Evolutionary conservation across 495 filamentous ascomycete genomes (phyloP), one percentile per base, ranked within the genome.

Genomic region (Penicillium macrosclerotiorum): DNA sequence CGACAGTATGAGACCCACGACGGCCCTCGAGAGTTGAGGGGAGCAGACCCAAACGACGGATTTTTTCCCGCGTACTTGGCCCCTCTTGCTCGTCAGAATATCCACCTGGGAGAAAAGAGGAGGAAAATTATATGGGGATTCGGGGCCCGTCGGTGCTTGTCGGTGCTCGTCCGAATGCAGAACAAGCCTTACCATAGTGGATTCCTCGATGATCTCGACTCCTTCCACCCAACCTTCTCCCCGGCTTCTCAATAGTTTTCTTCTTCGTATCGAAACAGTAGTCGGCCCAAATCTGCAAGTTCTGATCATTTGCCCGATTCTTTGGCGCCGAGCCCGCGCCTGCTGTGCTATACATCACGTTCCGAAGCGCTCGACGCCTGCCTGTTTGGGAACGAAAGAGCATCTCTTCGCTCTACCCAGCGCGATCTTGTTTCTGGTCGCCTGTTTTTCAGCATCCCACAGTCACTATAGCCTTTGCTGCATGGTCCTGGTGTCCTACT

Each of bases 121-220:
- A n/a, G n/a, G n/a, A 30, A 41, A 16, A 37, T 26, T 30, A 27
- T 20, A 37, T 13, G 16, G 30, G 16, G 34, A 29, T 29, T 59
- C 55, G 55, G 55, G 36, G 20, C 19, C 43, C 24, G 37, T 56
- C 56, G 56, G 56, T 49, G 31, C 37, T 52, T 40, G 47, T 59
- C 55, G 55, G 55, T 36, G n/a, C n/a, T n/a, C 20, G 19, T 55
- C 42, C 50, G 44, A 30, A 14, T 47, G 22, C 40, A 30, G 35
- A 37, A 45, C 35, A 36, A 38, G 41, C 41, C 40, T 39, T 27
- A 30, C 36, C 23, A 30, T 8, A 30, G 40, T 37, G 40, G 42
- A 20, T 19, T 29, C 49, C 27, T 18, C 26, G 22, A 26, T 20
- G 19, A 34, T 39, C 18, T 25, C n/a, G 20, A 45, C 19, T 18